A percentile compares a stretch with the other conserved stretches of the same genome.
Conservation (phyloP, 2,329 filamentous ascomycete genomes). For the Trichoderma koningii region DNA sequence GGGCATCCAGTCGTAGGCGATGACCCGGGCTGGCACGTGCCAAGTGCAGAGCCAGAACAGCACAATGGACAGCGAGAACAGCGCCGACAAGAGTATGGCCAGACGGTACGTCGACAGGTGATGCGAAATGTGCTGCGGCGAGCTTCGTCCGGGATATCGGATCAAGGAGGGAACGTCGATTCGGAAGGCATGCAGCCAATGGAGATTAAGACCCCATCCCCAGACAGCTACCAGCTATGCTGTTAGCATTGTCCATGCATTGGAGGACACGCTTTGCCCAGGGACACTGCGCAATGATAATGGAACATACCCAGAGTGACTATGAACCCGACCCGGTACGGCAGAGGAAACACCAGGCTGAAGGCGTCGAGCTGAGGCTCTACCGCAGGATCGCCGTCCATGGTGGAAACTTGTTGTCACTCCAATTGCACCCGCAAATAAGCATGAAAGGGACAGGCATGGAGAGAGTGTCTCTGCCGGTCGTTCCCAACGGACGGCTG, state of each 20-base stretch:
- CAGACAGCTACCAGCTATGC: constrained; percentile 70
- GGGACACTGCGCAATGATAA: constrained; percentile 15
- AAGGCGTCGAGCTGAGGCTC: constrained; percentile 78
- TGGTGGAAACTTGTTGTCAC: constrained; percentile 40
- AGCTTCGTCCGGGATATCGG: constrained; percentile 76
- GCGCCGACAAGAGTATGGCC: constrained; percentile 71
- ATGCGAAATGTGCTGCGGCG: constrained; percentile 70
- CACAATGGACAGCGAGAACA: constrained; percentile 70
- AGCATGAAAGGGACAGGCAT: constrained; percentile 2
- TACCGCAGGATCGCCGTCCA: constrained; percentile 74
- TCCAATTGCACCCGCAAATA: constrained; percentile 6
- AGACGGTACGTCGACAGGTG: constrained; percentile 85
- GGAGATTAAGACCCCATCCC: constrained; percentile 92
- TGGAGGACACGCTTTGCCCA: not conserved
- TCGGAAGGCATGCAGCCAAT: constrained; percentile 75
- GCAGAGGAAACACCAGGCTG: constrained; percentile 82
- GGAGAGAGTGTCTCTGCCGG: not conserved
- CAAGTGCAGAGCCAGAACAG: constrained; percentile 83
- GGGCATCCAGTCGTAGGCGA: constrained; percentile 81
- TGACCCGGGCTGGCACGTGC: constrained; percentile 67
- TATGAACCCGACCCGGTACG: constrained; percentile 85
- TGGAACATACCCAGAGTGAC: constrained; percentile 71
- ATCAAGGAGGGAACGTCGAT: constrained; percentile 89
- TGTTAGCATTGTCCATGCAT: not conserved
- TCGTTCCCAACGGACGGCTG: not conserved